Evolutionary conservation across 352 stramenopile species (phyloP), one percentile per base, ranked within the genome.

Genomic region (Saprolegnia diclina): DNA sequence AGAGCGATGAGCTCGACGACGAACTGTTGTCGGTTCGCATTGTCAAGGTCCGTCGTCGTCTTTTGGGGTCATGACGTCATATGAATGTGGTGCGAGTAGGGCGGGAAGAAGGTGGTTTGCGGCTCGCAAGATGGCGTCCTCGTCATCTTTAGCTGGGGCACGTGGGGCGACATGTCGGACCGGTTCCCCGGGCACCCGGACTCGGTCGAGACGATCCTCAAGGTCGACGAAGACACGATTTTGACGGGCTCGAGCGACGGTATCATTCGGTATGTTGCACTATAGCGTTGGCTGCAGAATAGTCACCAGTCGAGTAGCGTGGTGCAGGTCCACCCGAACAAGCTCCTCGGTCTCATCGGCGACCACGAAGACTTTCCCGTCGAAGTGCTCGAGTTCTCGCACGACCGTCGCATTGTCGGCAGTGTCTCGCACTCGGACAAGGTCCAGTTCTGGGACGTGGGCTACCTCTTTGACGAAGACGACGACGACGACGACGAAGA

Each of bases 151-250:
- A 97, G 83, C 67, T 98, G 92, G 88, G 92, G 90, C 26, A 94
- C 80, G 18, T 99, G 96, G 96, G 93, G 92, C 62, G 96, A 99
- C 73, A 96, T 98, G 74, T 97, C 87, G 48, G 96, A 98, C 79
- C 88, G 96, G 5, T 98, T 98, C 71, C 91, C 92, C 0, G 94
- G 87, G 5, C 96, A 99, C 78, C 96, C 96, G 1, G 82, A 97
- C 38, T 97, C 87, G 26, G 90, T 99, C 35, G 96, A 99, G 67
- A 81, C 92, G 0, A 72, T 99, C 11, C 76, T 98, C 1, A 98
- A 98, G 74, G 83, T 99, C 56, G 96, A 99, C 70, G 96, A 99
- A 77, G 94, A 98, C 75, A 99, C 95, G 3, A 71, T 99, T 11
- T 79, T 98, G 35, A 98, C 97, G 4, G 97, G 96, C 42, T 98